phyloP scores from a whole-genome alignment of 2,329 filamentous ascomycete genomes.

The Ophioceras dolichostomum region DNA sequence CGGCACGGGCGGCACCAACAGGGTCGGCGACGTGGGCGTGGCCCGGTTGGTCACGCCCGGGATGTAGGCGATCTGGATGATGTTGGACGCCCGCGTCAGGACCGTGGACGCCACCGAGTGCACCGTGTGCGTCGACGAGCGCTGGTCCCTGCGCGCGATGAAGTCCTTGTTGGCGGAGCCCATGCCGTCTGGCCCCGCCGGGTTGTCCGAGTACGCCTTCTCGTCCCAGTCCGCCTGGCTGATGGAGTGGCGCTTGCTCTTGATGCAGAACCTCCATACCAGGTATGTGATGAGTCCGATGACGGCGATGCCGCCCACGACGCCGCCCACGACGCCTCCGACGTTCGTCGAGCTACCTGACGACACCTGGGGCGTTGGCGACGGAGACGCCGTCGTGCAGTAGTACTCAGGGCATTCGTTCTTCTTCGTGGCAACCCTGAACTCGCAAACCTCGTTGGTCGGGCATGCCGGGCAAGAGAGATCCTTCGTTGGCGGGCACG shows the following conservation, averaged over 20 bases:
- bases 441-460: constrained; percentile 28
- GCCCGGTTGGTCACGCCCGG: constrained; percentile 92
- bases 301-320: constrained; percentile 69
- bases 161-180: constrained; percentile 38
- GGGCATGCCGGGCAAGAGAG: too few species aligned
- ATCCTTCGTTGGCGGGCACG: too few species aligned
- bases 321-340: constrained; percentile 84
- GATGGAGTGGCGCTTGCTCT: constrained; percentile 57
- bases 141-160: constrained; percentile 41
- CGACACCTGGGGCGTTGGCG: constrained; percentile 7
- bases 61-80: constrained; percentile 99
- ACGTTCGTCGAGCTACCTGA: constrained; percentile 46
- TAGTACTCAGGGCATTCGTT: constrained; percentile 34
- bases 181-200: constrained; percentile 17
- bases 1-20: constrained; percentile 84
- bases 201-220: constrained; percentile 30
- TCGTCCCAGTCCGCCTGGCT: constrained; percentile 42
- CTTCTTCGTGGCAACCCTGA: constrained; percentile 28
- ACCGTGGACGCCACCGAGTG: constrained; percentile 92
- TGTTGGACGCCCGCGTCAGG: constrained; percentile 90
- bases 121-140: constrained; percentile 74
- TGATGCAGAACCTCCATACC: constrained; percentile 80
- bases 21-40: constrained; percentile 65
- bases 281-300: constrained; percentile 67
- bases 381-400: too few species aligned